Evolutionary conservation across 1,139 yeast genomes (phyloP), one percentile per base, ranked within the genome.

Genomic region (Candida tropicalis): DNA sequence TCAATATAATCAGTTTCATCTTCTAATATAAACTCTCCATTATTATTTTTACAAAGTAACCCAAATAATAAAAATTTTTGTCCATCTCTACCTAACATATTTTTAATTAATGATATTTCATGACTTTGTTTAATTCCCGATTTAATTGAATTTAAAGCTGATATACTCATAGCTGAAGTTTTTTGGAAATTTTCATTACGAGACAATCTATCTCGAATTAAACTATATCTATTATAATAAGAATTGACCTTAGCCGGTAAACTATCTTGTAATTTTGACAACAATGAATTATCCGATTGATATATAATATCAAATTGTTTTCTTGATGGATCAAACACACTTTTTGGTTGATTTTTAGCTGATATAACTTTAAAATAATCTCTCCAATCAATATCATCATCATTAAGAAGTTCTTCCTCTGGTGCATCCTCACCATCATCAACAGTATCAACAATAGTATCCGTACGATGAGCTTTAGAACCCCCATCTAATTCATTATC

Each of bases 41-140:
- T 79, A 5, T 79, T 66, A 43, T 84, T 83, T 46, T 74, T 73
- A 3, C 84, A 71, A 11, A 93, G 63, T 47, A 90, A 68, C 0
- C 99, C 99, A 57, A 91, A 81, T 2, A 95, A 60, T 23, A 87
- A 69, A 57, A 93, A 95, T 46, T 81, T 76, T 42, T 79, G 73
- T 4, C 93, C 93, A 54, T 86, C 87, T 45, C 96, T 70, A 20
- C 99, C 99, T 25, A 91, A 65, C 49, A 93, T 70, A 58, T 90
- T 91, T 56, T 90, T 90, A 45, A 93, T 82, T 33, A 81, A 73
- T 0, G 96, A 86, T 38, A 91, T 79, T 40, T 84, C 77, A 54
- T 81, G 73, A 31, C 66, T 32, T 9, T 13, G 22, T 27, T 18
- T 18, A 11, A 15, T 23, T 3, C 47, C 47, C 1, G 48, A 45